Evolutionary conservation across 192 early-diverging fungal species (phyloP).

Genomic region (Thamnidium elegans): DNA sequence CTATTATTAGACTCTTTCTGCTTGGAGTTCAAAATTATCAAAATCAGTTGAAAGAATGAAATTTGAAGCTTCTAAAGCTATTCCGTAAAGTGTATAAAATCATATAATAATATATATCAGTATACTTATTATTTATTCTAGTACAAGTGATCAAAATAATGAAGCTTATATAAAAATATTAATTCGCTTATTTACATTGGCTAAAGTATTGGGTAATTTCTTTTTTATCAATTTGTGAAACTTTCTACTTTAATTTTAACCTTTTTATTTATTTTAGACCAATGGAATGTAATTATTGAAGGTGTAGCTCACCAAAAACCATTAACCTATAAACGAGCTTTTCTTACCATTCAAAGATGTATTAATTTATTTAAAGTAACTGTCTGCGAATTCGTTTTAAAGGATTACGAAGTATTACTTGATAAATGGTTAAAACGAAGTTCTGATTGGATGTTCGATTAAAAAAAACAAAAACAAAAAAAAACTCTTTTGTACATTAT

Average conservation of each 20-base stretch:
- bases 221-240: neutral
- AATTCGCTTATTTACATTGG: conserved; percentile 7
- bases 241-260: neutral
- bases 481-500: neutral
- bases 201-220: conserved; percentile 8
- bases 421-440: conserved; percentile 15
- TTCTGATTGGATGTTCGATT: conserved; percentile 1
- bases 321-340: neutral
- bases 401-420: conserved; percentile 8
- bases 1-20: conserved; percentile 1
- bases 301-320: neutral
- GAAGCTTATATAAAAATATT: conserved; percentile 8
- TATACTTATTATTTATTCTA: neutral
- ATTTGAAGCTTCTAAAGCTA: neutral
- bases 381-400: conserved; percentile 16
- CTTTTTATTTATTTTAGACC: neutral
- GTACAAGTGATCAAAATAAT: neutral
- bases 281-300: neutral
- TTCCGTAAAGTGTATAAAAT: neutral
- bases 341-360: neutral
- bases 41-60: conserved; percentile 19
- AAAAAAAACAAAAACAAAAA: conserved; percentile 9
- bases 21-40: conserved; percentile 2
- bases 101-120: neutral
- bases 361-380: neutral